Conservation (phyloP, 2,329 filamentous ascomycete genomes). For the Chrysoporthe puriensis region DNA sequence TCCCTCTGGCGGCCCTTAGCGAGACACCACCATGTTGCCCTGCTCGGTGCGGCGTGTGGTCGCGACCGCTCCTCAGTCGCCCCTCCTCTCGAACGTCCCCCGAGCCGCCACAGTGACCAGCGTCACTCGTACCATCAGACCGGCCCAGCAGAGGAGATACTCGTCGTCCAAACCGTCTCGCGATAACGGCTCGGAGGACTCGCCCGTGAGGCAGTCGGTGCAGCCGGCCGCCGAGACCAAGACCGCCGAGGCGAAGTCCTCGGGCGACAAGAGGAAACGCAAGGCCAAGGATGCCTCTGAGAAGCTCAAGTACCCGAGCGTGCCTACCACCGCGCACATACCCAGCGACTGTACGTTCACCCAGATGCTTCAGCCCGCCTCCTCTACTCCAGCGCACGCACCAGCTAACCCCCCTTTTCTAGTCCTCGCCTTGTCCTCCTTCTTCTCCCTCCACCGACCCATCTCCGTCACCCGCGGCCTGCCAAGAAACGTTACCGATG, state of each 20-base stretch:
- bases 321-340: conserved; percentile 75
- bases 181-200: conserved; percentile 57
- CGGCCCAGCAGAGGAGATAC: conserved; percentile 56
- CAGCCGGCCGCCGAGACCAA: conserved; percentile 50
- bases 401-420: conserved; percentile 27
- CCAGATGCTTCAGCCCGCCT: background rate
- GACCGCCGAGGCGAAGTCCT: conserved; percentile 46
- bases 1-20: background rate
- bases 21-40: conserved; percentile 54
- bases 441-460: conserved; percentile 94
- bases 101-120: conserved; percentile 41
- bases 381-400: conserved; percentile 21
- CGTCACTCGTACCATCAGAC: conserved; percentile 42
- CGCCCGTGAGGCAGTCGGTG: conserved; percentile 54
- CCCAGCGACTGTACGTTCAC: conserved; percentile 62
- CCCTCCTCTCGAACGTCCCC: conserved; percentile 47
- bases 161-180: conserved; percentile 67
- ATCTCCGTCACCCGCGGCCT: conserved; percentile 86
- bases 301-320: conserved; percentile 66
- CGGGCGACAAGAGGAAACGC: conserved; percentile 59
- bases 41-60: conserved; percentile 60
- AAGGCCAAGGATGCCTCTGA: conserved; percentile 58
- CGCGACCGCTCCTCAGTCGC: conserved; percentile 49
- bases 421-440: conserved; percentile 88
- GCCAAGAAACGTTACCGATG: conserved; percentile 70